Evolutionary conservation across 306 rosid species (phyloP).

Genomic region (Rubus idaeus): DNA sequence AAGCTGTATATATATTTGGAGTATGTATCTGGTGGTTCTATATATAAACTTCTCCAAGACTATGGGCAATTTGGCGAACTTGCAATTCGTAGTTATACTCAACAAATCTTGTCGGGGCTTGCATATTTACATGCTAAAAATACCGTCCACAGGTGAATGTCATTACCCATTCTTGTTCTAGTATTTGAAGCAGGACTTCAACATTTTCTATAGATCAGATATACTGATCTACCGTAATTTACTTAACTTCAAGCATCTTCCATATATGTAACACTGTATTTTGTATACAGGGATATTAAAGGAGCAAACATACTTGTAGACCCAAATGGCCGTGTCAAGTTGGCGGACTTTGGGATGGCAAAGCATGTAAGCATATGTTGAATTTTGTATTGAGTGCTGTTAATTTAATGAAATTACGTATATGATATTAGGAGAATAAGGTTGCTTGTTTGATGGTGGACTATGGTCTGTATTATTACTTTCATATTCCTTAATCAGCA

Average conservation of each 20-base stretch:
- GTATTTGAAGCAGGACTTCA: slow-evolving; percentile 19
- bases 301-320: slow-evolving; percentile 99
- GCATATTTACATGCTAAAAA: slow-evolving; percentile 88
- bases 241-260: slow-evolving; percentile 14
- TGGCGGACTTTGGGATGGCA: slow-evolving; percentile 99
- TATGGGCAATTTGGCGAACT: slow-evolving; percentile 83
- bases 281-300: slow-evolving; percentile 79
- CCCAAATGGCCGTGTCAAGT: slow-evolving; percentile 88
- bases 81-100: slow-evolving; percentile 91
- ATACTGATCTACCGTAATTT: slow-evolving; percentile 13
- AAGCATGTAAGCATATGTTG: slow-evolving; percentile 79
- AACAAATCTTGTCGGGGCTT: slow-evolving; percentile 94
- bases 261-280: slow-evolving; percentile 24
- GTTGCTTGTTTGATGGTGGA: slow-evolving; percentile 14
- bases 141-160: slow-evolving; percentile 87
- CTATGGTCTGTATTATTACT: slow-evolving; percentile 14
- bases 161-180: slow-evolving; percentile 23
- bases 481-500: slow-evolving; percentile 1
- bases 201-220: not conserved
- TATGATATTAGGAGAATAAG: not conserved
- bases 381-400: slow-evolving; percentile 18
- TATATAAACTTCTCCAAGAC: slow-evolving; percentile 92
- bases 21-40: slow-evolving; percentile 97
- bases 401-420: slow-evolving; percentile 12
- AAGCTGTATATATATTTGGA: slow-evolving; percentile 90